Conservation (phyloP, 2,329 filamentous ascomycete species). For the Stachybotrys echinatus region DNA sequence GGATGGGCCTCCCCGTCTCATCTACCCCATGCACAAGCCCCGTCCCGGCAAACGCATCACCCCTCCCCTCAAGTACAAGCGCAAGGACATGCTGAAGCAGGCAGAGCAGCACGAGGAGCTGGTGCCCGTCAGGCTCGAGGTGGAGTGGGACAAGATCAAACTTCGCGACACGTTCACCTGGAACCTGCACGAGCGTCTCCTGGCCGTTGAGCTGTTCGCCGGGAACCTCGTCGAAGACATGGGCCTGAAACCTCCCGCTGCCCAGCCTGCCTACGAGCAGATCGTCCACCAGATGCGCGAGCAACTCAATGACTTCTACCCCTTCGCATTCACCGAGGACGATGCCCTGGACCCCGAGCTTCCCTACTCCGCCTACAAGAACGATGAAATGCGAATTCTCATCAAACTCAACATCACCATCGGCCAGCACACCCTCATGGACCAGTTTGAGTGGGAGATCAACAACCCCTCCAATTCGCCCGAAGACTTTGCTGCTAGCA, state of each 20-base stretch:
- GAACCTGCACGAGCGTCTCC: slow-evolving; percentile 89
- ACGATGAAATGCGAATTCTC: slow-evolving; percentile 96
- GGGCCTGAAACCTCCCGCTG: slow-evolving; percentile 67
- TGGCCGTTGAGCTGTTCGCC: slow-evolving; percentile 76
- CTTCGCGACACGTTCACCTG: slow-evolving; percentile 96
- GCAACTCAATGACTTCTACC: slow-evolving; percentile 89
- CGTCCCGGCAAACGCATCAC: slow-evolving; percentile 74
- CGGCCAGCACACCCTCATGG: slow-evolving; percentile 85
- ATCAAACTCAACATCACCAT: slow-evolving; percentile 98
- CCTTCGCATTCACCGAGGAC: slow-evolving; percentile 84
- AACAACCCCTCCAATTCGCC: slow-evolving; percentile 92
- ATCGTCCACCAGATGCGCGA: slow-evolving; percentile 70
- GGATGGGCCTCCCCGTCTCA: slow-evolving; percentile 63
- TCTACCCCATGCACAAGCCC: slow-evolving; percentile 75
- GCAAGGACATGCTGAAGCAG: slow-evolving; percentile 78
- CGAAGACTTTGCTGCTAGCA: slow-evolving; percentile 86
- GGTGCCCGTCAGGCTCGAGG: slow-evolving; percentile 84
- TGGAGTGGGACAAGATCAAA: slow-evolving; percentile 93
- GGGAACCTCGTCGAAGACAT: slow-evolving; percentile 90
- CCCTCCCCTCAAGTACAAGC: slow-evolving; percentile 64
- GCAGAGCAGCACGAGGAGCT: slow-evolving; percentile 88
- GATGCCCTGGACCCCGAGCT: slow-evolving; percentile 84
- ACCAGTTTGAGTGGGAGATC: slow-evolving; percentile 99
- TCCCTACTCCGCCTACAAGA: slow-evolving; percentile 92
- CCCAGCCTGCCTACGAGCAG: slow-evolving; percentile 57